phyloP scores from a whole-genome alignment of 768 basidiomycete genomes.

The Tephrocybe sp. region DNA sequence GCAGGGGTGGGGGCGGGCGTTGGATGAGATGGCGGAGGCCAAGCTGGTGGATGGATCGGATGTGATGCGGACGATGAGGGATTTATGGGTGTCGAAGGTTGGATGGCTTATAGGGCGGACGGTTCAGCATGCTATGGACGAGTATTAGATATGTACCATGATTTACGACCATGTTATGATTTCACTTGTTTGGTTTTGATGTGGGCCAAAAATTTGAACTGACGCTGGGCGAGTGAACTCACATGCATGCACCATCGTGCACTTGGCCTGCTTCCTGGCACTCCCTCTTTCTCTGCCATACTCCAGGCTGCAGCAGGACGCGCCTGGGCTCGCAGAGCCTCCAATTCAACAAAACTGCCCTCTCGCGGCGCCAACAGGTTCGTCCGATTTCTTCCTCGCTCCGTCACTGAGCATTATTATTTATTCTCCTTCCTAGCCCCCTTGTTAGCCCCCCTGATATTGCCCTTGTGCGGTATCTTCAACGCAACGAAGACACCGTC shows the following conservation, averaged over 20 bases:
- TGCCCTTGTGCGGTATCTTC: constrained; percentile 3
- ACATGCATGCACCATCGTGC: constrained; percentile 52
- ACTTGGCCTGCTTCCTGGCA: constrained; percentile 32
- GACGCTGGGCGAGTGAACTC: constrained; percentile 17
- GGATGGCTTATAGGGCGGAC: constrained; percentile 74
- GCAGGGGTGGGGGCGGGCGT: constrained; percentile 61
- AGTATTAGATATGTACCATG: constrained; percentile 15
- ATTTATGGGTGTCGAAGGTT: constrained; percentile 71
- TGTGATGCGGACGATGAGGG: constrained; percentile 42
- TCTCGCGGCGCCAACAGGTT: neutral
- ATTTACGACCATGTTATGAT: neutral
- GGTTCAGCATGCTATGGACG: constrained; percentile 37
- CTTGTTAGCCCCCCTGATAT: neutral
- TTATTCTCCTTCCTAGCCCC: constrained; percentile 1
- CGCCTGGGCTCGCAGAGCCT: constrained; percentile 40
- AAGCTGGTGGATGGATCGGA: constrained; percentile 38
- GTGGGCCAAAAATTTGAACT: constrained; percentile 17
- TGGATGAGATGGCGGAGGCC: constrained; percentile 65
- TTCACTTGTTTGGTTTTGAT: constrained; percentile 14
- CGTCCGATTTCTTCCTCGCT: neutral
- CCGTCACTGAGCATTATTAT: neutral
- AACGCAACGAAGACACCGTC: neutral
- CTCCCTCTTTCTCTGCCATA: constrained; percentile 35
- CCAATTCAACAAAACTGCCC: neutral
- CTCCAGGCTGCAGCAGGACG: constrained; percentile 50